These are phyloP conservation scores for Microstegium vimineum DNA, from an alignment of 176 grass and related monocot species.

Conservation along the genomic window DNA sequence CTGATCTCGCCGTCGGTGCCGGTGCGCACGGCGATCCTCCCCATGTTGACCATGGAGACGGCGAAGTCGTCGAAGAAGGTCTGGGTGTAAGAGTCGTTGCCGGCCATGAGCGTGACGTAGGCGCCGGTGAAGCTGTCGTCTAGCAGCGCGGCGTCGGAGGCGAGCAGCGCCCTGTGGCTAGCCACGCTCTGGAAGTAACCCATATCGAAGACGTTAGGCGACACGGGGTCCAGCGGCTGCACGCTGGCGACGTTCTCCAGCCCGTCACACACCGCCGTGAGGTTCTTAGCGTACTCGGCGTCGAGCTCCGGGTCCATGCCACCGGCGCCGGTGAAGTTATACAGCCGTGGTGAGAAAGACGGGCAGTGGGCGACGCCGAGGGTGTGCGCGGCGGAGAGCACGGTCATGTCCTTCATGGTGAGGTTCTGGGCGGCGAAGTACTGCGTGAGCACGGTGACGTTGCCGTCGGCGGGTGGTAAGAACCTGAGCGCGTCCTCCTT, in stretches of 20 bases:
- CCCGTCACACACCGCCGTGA: constrained; percentile 27
- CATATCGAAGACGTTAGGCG: constrained; percentile 26
- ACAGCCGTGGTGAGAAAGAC: constrained; percentile 36
- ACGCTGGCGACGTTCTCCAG: neutral
- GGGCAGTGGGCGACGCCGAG: constrained; percentile 59
- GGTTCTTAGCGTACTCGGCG: constrained; percentile 6
- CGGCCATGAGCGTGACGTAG: constrained; percentile 47
- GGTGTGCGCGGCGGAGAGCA: constrained; percentile 67
- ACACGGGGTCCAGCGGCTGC: constrained; percentile 22
- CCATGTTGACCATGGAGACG: constrained; percentile 65
- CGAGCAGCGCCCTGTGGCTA: constrained; percentile 16
- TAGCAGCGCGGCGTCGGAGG: constrained; percentile 47
- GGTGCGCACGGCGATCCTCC: constrained; percentile 42
- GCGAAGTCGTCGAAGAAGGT: constrained; percentile 65
- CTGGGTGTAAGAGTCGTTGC: constrained; percentile 17
- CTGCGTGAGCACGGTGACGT: constrained; percentile 35
- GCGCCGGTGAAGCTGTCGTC: constrained; percentile 40
- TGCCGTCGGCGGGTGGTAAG: constrained; percentile 47
- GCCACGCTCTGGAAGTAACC: constrained; percentile 49
- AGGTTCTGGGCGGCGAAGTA: constrained; percentile 57
- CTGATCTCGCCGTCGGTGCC: constrained; percentile 52
- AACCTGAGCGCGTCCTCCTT: constrained; percentile 17
- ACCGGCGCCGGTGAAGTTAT: constrained; percentile 54
- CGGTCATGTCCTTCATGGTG: constrained; percentile 57
- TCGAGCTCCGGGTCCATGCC: constrained; percentile 47